Evolutionary conservation across 768 basidiomycete species (phyloP).

Genomic region (Tulasnella sp.): DNA sequence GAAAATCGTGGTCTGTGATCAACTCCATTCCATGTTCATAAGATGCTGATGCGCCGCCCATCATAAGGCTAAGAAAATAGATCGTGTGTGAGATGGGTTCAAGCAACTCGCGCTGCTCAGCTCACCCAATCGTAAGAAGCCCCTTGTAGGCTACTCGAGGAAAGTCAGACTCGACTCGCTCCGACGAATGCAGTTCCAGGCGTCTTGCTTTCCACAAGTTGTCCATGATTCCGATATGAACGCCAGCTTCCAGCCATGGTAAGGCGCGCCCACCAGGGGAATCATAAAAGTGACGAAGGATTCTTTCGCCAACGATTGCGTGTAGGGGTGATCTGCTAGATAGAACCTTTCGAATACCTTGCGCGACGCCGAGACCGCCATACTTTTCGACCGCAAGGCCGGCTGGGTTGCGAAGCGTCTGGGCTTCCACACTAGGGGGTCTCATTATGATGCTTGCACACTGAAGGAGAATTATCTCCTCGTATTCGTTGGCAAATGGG

Average conservation of each 20-base stretch:
- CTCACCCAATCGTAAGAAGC: too few species aligned
- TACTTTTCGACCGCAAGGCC: neutral
- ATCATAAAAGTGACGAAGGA: neutral
- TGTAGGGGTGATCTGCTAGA: neutral
- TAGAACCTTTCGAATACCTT: neutral
- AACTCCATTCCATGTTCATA: too few species aligned
- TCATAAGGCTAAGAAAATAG: too few species aligned
- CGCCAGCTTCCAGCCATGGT: neutral
- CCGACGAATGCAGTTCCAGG: neutral
- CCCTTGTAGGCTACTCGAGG: too few species aligned
- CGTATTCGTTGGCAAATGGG: too few species aligned
- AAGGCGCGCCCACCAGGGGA: neutral
- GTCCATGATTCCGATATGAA: neutral
- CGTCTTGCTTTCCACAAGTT: neutral
- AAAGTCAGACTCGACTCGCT: neutral
- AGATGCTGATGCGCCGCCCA: too few species aligned
- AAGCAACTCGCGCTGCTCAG: too few species aligned
- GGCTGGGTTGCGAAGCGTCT: neutral
- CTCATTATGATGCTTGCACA: neutral
- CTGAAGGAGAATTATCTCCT: neutral
- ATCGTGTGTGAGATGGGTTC: too few species aligned
- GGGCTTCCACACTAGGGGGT: neutral
- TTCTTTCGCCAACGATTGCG: neutral
- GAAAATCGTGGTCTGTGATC: too few species aligned
- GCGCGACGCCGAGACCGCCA: neutral